These are phyloP conservation scores for Balamuthia mandrillaris DNA, from an alignment of 208 protist species.

Conservation along the genomic window DNA sequence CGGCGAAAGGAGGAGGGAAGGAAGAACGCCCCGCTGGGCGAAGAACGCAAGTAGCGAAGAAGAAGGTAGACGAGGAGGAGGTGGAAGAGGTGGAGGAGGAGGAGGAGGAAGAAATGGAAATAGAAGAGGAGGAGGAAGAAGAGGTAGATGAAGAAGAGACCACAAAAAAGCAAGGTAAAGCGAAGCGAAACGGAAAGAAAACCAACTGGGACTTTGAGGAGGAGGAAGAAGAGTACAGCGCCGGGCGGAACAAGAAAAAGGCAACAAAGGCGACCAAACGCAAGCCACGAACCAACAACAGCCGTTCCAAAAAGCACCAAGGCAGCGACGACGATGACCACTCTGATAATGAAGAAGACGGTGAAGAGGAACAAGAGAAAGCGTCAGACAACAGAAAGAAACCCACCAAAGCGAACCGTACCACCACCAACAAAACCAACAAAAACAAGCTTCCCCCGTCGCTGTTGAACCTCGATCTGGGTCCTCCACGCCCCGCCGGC, in stretches of 20 bases:
- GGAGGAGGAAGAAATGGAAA: not conserved
- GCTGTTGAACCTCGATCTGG: not conserved
- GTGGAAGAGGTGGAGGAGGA: not conserved
- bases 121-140: not conserved
- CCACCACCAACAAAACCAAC: not conserved
- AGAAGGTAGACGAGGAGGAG: not conserved
- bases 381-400: not conserved
- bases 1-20: no score
- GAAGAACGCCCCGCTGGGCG: not conserved
- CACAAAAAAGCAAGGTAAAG: not conserved
- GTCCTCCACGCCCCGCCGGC: not conserved
- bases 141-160: not conserved
- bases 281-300: no score
- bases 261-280: slow-evolving; percentile 13
- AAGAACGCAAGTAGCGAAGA: not conserved
- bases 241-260: not conserved
- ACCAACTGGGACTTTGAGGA: not conserved
- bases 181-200: not conserved
- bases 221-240: not conserved
- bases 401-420: not conserved
- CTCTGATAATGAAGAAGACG: not conserved
- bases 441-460: not conserved
- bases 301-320: no score
- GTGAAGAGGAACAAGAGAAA: not conserved
- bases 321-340: no score